Evolutionary conservation across 371 early-diverging fungal species (phyloP), one percentile per base, ranked within the genome.

Genomic region (Mortierella sp.): DNA sequence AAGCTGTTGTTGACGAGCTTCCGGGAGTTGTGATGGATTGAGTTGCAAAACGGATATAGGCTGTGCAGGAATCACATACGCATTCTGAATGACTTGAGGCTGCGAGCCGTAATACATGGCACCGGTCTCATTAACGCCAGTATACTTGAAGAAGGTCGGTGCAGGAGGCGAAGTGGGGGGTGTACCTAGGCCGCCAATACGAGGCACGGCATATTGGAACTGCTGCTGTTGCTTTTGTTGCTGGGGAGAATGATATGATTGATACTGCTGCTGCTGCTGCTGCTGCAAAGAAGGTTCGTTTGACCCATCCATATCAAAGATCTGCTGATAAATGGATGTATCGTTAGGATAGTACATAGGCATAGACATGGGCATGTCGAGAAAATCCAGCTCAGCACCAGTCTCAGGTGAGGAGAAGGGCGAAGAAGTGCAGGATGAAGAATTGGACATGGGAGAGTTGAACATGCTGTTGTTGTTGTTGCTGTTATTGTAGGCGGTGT

Each of bases 381-480:
- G 57, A 45, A 68, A 34, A 31, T 76, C 77, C 31, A 71, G 58
- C 32, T 76, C 77, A 42, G 72, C 66, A 19, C 64, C 68, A 51
- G 72, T 60, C 47, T 77, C 78, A 32, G 75, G 43, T 15, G 71
- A 68, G 29, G 78, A 72, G 61, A 72, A 64, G 13, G 78, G 78
- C 54, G 78, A 77, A n/a, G 78, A 77, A 32, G 68, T 31, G 68
- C 78, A 77, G 55, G 78, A 77, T 6, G 78, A 77, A n/a, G 72
- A 35, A 53, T 45, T 61, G 59, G 78, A 77, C 73, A 77, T 32
- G 65, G 78, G 78, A 51, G 78, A 77, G 62, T 64, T 56, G 58
- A 64, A 77, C 53, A 67, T 22, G 67, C 35, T 53, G 65, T 66
- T 70, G 67, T 55, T 61, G 61, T 47, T 28, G 22, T 17, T 58